Conservation (phyloP, 1,139 yeast genomes). For the Geotrichum reessii region DNA sequence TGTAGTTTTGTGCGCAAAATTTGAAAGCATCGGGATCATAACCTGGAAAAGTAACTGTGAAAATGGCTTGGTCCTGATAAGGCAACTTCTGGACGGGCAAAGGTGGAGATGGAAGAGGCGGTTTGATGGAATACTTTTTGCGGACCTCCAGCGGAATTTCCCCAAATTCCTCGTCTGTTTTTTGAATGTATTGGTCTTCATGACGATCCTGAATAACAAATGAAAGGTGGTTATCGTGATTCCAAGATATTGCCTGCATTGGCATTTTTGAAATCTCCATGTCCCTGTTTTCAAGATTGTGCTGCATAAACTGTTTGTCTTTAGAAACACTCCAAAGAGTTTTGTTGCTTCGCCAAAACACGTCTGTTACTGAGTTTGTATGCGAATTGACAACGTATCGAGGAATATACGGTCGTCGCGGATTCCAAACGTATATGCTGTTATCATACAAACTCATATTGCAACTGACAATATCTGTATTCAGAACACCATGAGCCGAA, state of each 20-base stretch:
- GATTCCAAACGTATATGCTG: slow-evolving; percentile 64
- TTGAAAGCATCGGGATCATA: slow-evolving; percentile 28
- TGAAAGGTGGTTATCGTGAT: slow-evolving; percentile 46
- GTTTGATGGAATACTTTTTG: not conserved
- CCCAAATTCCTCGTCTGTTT: slow-evolving; percentile 13
- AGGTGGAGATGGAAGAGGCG: slow-evolving; percentile 5
- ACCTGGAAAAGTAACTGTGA: slow-evolving; percentile 32
- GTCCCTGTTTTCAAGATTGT: slow-evolving; percentile 49
- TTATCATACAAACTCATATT: slow-evolving; percentile 68
- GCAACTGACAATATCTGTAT: slow-evolving; percentile 62
- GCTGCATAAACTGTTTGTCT: slow-evolving; percentile 50
- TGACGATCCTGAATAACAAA: slow-evolving; percentile 49
- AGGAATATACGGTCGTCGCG: slow-evolving; percentile 72
- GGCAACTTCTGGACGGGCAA: slow-evolving; percentile 1
- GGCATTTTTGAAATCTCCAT: slow-evolving; percentile 52
- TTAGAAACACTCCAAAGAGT: slow-evolving; percentile 50
- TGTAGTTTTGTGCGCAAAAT: slow-evolving; percentile 32
- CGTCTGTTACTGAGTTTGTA: slow-evolving; percentile 46
- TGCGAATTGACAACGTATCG: slow-evolving; percentile 55
- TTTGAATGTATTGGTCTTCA: slow-evolving; percentile 14
- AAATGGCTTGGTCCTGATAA: slow-evolving; percentile 15
- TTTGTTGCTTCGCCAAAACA: slow-evolving; percentile 46
- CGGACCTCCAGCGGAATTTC: slow-evolving; percentile 6
- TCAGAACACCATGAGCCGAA: slow-evolving; percentile 20
- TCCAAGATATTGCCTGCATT: slow-evolving; percentile 53